phyloP scores from a whole-genome alignment of 140 eudicot species.

The Stevia rebaudiana region DNA sequence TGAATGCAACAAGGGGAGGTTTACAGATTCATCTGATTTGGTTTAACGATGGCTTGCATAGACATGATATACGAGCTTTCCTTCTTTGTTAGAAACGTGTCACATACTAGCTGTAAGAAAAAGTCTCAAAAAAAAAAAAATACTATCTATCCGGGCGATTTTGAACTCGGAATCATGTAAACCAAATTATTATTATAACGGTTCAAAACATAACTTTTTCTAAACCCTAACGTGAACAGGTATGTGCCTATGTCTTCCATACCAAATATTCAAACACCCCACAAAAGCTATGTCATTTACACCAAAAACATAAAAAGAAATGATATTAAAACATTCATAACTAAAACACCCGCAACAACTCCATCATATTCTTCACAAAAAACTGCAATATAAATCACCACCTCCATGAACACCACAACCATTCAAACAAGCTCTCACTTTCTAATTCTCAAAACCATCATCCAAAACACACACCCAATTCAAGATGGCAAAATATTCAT shows the following conservation, averaged over 20 bases:
- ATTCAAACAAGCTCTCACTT: constrained; percentile 24
- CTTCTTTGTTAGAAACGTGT: no score
- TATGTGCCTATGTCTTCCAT: not conserved
- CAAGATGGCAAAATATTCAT: constrained; percentile 42
- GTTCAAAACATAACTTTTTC: no score
- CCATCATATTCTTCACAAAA: constrained; percentile 18
- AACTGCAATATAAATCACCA: constrained; percentile 26
- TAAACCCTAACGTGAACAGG: not conserved
- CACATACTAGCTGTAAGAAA: no score
- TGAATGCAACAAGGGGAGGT: no score
- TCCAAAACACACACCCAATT: constrained; percentile 1
- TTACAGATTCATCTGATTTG: no score
- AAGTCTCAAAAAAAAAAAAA: no score
- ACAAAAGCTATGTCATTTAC: constrained; percentile 10
- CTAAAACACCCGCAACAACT: constrained; percentile 24
- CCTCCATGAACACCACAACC: constrained; percentile 15
- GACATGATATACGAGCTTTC: no score
- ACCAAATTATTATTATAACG: no score
- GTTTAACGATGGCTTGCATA: no score
- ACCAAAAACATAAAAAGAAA: constrained; percentile 10
- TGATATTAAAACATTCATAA: constrained; percentile 14
- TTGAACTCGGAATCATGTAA: no score
- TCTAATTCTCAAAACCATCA: constrained; percentile 1
- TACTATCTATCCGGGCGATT: no score
- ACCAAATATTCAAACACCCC: not conserved